phyloP scores from a whole-genome alignment of 106 monocot genomes.

The Dendrobium nobile region DNA sequence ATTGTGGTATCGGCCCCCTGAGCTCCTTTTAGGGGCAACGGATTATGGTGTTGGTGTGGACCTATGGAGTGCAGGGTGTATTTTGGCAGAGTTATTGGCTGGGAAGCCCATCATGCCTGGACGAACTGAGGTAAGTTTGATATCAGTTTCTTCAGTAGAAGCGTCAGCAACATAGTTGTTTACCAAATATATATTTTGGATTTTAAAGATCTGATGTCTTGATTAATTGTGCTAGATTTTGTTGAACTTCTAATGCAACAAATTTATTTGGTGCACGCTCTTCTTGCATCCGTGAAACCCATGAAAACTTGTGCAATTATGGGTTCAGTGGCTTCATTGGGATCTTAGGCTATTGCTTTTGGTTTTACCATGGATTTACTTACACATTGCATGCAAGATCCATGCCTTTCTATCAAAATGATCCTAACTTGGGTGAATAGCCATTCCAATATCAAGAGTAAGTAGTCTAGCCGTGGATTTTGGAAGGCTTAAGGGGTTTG shows the following conservation, averaged over 20 bases:
- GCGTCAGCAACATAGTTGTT: not conserved
- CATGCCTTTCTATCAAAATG: too few species aligned
- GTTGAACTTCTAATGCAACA: not conserved
- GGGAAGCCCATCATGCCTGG: conserved; percentile 11
- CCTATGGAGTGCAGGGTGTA: conserved; percentile 7
- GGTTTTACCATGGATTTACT: too few species aligned
- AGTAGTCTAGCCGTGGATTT: too few species aligned
- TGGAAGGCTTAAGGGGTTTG: too few species aligned
- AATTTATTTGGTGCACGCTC: not conserved
- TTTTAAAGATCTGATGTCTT: not conserved
- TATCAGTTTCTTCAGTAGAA: not conserved
- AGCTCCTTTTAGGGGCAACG: conserved; percentile 11
- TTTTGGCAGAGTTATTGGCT: conserved; percentile 10
- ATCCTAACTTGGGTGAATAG: too few species aligned
- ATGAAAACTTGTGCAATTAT: not conserved
- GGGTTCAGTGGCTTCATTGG: too few species aligned
- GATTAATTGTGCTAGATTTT: not conserved
- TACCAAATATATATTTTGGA: not conserved
- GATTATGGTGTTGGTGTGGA: conserved; percentile 12
- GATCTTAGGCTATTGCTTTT: too few species aligned
- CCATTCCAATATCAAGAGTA: too few species aligned
- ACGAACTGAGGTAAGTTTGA: conserved; percentile 8
- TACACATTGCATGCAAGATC: too few species aligned
- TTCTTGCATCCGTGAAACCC: not conserved
- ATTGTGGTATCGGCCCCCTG: conserved; percentile 5